These are phyloP conservation scores for Hypoxylon perforatum DNA, from an alignment of 495 filamentous ascomycete species.

Conservation along the genomic window DNA sequence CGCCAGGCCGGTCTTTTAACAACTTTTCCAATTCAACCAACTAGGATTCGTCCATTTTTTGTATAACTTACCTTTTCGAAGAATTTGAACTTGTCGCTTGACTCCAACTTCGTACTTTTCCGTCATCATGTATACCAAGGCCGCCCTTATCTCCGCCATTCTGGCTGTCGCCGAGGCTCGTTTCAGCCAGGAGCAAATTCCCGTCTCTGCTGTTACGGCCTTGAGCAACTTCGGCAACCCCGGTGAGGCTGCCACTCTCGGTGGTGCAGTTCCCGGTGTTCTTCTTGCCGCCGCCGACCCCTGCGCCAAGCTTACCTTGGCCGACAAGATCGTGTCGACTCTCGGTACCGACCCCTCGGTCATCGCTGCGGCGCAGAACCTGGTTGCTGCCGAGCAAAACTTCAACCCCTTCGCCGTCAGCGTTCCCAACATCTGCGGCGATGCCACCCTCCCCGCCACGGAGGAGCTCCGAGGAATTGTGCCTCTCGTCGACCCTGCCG, in stretches of 20 bases:
- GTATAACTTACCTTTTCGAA: slow-evolving; percentile 44
- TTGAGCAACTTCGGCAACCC: slow-evolving; percentile 60
- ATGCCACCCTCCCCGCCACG: slow-evolving; percentile 66
- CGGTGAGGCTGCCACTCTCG: slow-evolving; percentile 65
- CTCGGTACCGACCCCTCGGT: slow-evolving; percentile 64
- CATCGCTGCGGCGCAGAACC: slow-evolving; percentile 65
- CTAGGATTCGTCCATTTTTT: slow-evolving; percentile 52
- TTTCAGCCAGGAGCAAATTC: slow-evolving; percentile 64
- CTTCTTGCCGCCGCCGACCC: slow-evolving; percentile 67
- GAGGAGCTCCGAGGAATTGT: slow-evolving; percentile 67
- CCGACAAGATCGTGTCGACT: slow-evolving; percentile 66
- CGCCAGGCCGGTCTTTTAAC: slow-evolving; percentile 55
- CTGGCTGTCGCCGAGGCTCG: slow-evolving; percentile 63
- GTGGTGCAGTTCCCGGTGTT: slow-evolving; percentile 61
- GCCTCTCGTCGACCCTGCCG: slow-evolving; percentile 68
- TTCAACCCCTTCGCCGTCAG: slow-evolving; percentile 69
- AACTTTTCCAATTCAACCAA: slow-evolving; percentile 31
- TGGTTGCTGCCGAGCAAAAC: slow-evolving; percentile 75
- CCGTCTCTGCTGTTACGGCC: slow-evolving; percentile 55
- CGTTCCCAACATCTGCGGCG: slow-evolving; percentile 67
- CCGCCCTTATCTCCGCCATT: slow-evolving; percentile 53
- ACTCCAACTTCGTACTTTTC: slow-evolving; percentile 30
- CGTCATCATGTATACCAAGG: slow-evolving; percentile 60
- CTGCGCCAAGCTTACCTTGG: slow-evolving; percentile 68
- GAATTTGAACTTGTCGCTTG: slow-evolving; percentile 37